A percentile compares a stretch with the other conserved stretches of the same genome.
Evolutionary conservation across 2,329 filamentous ascomycete species (phyloP).

Genomic region (Trichoderma sp.): DNA sequence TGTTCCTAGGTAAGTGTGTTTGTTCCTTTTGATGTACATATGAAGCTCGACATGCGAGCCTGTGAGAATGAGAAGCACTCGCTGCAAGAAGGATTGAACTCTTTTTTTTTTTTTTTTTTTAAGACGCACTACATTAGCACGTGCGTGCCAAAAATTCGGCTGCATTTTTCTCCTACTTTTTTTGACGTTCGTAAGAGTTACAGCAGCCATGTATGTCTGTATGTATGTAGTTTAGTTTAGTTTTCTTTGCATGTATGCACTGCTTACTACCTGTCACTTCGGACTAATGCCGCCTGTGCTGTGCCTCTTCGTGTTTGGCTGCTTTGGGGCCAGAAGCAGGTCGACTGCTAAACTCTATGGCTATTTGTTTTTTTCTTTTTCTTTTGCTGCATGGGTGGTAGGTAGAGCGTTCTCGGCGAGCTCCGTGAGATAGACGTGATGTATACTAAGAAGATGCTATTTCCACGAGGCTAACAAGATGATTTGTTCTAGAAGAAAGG

Average conservation of each 20-base stretch:
- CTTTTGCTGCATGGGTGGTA: neutral
- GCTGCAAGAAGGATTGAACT: neutral
- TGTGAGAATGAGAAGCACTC: neutral
- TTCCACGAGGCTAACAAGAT: neutral
- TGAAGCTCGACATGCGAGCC: neutral
- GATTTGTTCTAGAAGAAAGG: neutral
- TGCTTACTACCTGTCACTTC: neutral
- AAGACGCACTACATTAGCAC: neutral
- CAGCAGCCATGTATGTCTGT: neutral
- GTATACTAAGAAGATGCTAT: too few species aligned
- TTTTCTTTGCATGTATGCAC: neutral
- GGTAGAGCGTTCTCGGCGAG: neutral
- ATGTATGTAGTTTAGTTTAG: neutral
- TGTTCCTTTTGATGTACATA: too few species aligned
- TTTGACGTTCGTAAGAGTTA: neutral
- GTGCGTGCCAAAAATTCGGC: neutral
- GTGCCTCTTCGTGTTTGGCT: neutral
- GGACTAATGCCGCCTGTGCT: neutral
- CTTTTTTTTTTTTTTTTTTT: neutral
- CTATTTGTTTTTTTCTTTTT: neutral
- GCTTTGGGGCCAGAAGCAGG: neutral
- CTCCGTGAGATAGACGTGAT: slow-evolving; percentile 6
- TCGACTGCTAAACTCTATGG: neutral
- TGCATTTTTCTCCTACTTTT: neutral
- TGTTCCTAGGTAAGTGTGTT: too few species aligned